Conservation (phyloP, 164 flowering plant species). For the Nymphaea colorata region DNA sequence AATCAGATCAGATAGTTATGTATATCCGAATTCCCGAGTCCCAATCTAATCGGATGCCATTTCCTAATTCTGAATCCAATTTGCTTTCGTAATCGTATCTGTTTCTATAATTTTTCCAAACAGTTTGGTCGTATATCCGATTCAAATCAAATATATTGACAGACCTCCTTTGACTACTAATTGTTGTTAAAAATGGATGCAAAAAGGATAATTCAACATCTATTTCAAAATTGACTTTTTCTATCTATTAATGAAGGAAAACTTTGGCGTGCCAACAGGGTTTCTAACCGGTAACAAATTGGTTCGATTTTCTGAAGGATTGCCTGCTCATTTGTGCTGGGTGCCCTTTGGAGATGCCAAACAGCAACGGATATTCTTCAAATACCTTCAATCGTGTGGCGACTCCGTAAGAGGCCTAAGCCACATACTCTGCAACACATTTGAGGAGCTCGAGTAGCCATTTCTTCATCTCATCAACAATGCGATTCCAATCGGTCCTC, state of each 20-base stretch:
- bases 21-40: too few relatives aligned
- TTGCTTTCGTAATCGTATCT: too few relatives aligned
- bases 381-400: neutral
- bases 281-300: conserved; percentile 1
- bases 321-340: conserved; percentile 7
- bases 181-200: too few relatives aligned
- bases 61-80: too few relatives aligned
- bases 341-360: neutral
- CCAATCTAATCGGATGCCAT: too few relatives aligned
- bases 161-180: too few relatives aligned
- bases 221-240: too few relatives aligned
- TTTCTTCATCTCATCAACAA: conserved; percentile 1
- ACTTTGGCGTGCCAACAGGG: neutral
- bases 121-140: too few relatives aligned
- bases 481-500: conserved; percentile 7
- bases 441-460: conserved; percentile 3
- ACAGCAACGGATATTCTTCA: neutral
- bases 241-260: too few relatives aligned
- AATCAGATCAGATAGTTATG: too few relatives aligned
- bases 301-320: conserved; percentile 14
- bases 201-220: too few relatives aligned
- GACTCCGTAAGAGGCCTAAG: neutral
- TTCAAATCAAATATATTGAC: too few relatives aligned
- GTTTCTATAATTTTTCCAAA: neutral
- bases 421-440: conserved; percentile 10